Evolutionary conservation across 2,329 filamentous ascomycete species (phyloP), one percentile per base, ranked within the genome.

Genomic region (Aspergillus viridinutans): DNA sequence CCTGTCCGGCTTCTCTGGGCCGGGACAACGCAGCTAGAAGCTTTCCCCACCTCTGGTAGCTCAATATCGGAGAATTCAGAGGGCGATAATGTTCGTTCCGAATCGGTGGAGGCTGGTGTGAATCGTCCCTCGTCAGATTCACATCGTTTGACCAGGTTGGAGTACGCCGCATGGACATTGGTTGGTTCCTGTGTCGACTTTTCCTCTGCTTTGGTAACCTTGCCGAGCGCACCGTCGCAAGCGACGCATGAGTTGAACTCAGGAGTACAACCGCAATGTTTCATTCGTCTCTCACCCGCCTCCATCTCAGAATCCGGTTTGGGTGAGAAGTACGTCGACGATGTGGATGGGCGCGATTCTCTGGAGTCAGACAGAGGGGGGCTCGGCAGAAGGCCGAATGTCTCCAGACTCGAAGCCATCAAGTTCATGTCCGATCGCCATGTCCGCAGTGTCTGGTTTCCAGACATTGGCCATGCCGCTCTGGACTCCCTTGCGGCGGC

Each of bases 361-460:
- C 66, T 61, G 14, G 67, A 69, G 32, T 74, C 72, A 47, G 72
- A 73, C 3, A 75, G 64, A 28, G 72, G 70, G 23, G 72, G 72
- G 53, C 72, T 74, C 2, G 72, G 72, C 6, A 74, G 63, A 12
- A 75, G 66, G 2, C 72, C 71, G 43, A 74, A 71, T 14, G 64
- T 65, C 40, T 72, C 64, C 55, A 74, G 61, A 52, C 64, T 69
- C 1, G 67, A 63, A 9, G 61, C 65, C 23, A 59, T 64, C 49
- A 74, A 56, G 32, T 74, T 72, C 45, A 73, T 70, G 48, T 74
- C 71, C 14, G 72, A 74, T 43, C 68, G 66, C 68, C 72, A 74
- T 26, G 68, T 66, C 57, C 72, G 69, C 45, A 74, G 52, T 14
- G 67, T 62, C 52, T 64, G 69, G 6, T 56, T 51, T 3, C 66